Conservation (phyloP, 257 asterid genomes). For the Solanum bukasovii region DNA sequence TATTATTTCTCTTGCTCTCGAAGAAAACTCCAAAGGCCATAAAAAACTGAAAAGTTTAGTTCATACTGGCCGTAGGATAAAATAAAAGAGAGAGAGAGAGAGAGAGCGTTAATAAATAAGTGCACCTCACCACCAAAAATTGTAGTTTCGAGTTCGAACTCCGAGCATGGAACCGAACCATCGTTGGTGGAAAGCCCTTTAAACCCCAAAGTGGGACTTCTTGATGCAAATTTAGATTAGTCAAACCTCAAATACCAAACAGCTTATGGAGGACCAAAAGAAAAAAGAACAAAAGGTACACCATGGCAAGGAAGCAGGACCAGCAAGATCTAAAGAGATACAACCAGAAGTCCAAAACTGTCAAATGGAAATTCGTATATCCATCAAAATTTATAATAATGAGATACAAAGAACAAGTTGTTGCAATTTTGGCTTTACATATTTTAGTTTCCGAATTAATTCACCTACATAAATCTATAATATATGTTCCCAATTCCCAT, state of each 20-base stretch:
- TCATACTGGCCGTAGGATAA: neutral
- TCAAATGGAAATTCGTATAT: neutral
- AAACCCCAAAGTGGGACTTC: neutral
- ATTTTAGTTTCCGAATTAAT: neutral
- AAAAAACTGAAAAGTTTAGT: neutral
- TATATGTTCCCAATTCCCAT: neutral
- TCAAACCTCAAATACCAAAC: neutral
- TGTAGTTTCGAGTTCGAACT: neutral
- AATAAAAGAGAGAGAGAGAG: neutral
- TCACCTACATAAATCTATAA: neutral
- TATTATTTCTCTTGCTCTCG: neutral
- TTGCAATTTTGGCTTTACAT: neutral
- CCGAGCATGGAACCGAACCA: neutral
- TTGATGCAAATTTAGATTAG: neutral
- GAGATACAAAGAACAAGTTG: neutral
- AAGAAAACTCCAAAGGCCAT: neutral
- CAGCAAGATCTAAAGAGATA: neutral
- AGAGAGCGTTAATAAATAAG: neutral
- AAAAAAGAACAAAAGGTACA: neutral
- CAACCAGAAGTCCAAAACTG: neutral
- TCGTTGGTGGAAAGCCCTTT: neutral
- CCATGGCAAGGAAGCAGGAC: neutral
- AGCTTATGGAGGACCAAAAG: neutral
- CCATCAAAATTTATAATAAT: neutral
- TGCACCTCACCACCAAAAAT: neutral